A percentile compares a stretch with the other conserved stretches of the same genome.
Evolutionary conservation across 164 flowering plant species (phyloP).

Genomic region (Kingdonia uniflora): DNA sequence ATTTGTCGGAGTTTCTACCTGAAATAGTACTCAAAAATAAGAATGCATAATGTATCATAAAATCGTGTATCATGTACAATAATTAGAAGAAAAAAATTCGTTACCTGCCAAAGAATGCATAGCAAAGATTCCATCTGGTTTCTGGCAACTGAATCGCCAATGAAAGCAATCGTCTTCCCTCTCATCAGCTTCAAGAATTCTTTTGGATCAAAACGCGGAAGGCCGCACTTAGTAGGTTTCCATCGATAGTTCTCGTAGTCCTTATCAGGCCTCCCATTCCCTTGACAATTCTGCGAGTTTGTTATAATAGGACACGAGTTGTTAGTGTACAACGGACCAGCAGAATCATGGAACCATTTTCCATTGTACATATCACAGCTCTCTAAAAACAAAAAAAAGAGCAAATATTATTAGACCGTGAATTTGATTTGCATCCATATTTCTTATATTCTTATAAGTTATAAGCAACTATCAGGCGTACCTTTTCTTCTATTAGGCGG

Average conservation of each 20-base stretch:
- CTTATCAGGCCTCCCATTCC: slow-evolving; percentile 25
- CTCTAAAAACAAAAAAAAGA: neutral
- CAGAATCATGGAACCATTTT: slow-evolving; percentile 23
- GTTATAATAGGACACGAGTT: slow-evolving; percentile 23
- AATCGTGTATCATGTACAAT: neutral
- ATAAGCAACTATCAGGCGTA: too few relatives aligned
- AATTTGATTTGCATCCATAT: too few relatives aligned
- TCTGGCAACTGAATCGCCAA: slow-evolving; percentile 36
- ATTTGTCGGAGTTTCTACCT: slow-evolving; percentile 24
- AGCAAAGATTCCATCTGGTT: slow-evolving; percentile 41
- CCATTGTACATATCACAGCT: slow-evolving; percentile 33
- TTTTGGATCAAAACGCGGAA: slow-evolving; percentile 23
- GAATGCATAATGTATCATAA: neutral
- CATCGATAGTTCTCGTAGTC: slow-evolving; percentile 35
- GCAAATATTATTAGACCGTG: too few relatives aligned
- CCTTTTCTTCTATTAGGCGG: too few relatives aligned
- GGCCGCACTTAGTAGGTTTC: slow-evolving; percentile 30
- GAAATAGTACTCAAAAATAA: neutral
- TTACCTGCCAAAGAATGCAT: slow-evolving; percentile 30
- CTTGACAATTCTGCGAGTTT: slow-evolving; percentile 22
- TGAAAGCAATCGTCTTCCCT: slow-evolving; percentile 29
- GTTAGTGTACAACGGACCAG: slow-evolving; percentile 20
- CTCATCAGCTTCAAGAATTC: slow-evolving; percentile 16
- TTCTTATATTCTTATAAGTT: too few relatives aligned
- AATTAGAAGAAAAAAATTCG: neutral